Conservation (phyloP, 805 yeast species). For the Helenozyma baotianmanensis region DNA sequence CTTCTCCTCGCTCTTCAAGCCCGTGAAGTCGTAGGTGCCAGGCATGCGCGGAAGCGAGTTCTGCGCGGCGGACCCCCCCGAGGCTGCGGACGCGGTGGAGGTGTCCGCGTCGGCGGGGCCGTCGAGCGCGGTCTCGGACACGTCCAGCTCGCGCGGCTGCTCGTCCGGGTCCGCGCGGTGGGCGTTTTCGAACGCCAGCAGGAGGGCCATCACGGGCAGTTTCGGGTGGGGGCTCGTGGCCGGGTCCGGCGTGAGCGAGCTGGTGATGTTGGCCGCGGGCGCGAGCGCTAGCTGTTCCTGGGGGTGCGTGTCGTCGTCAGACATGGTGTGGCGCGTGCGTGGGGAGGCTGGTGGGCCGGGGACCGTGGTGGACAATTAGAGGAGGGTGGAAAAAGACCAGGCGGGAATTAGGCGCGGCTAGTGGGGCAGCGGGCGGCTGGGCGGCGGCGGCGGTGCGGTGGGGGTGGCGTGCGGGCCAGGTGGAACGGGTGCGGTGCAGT, state of each 20-base stretch:
- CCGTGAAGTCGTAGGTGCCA: constrained; percentile 45
- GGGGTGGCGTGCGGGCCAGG: too few species aligned
- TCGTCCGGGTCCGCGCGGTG: too few species aligned
- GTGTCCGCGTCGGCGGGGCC: neutral
- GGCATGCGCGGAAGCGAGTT: constrained; percentile 38
- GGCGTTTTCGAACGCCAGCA: constrained; percentile 6
- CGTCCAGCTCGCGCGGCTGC: neutral
- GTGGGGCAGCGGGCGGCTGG: too few species aligned
- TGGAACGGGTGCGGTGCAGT: too few species aligned
- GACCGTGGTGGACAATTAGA: neutral
- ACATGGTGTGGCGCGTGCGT: constrained; percentile 1
- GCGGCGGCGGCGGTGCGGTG: too few species aligned
- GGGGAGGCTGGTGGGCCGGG: constrained; percentile 1
- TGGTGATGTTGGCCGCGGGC: neutral
- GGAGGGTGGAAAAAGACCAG: neutral
- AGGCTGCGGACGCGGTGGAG: neutral
- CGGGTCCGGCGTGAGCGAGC: neutral
- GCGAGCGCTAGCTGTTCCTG: too few species aligned
- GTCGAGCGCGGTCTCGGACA: neutral
- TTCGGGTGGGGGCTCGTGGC: neutral
- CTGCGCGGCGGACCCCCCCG: neutral
- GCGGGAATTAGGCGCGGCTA: too few species aligned
- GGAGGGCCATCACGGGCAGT: constrained; percentile 11
- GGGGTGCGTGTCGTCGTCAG: neutral
- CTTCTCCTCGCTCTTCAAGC: constrained; percentile 23